Evolutionary conservation across 2,329 filamentous ascomycete genomes (phyloP).

Genomic region (Calonectria honghensis): DNA sequence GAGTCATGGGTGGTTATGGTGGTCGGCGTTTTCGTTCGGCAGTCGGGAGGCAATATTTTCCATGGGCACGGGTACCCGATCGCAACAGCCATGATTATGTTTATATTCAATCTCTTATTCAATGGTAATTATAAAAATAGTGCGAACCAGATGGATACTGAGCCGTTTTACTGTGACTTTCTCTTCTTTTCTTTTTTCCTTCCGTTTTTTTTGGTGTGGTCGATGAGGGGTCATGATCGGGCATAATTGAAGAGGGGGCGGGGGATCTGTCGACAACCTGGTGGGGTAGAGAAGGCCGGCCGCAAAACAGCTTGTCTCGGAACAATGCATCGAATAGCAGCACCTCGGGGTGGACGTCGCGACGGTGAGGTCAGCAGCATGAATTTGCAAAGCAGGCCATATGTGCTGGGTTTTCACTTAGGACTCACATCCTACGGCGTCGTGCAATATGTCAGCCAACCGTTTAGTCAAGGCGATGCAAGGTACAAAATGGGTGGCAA

Average conservation of each 20-base stretch:
- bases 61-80: conserved; percentile 16
- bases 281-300: conserved; percentile 10
- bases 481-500: conserved; percentile 24
- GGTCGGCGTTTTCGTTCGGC: conserved; percentile 22
- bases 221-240: conserved; percentile 1
- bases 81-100: neutral
- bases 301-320: neutral
- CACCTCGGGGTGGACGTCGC: neutral
- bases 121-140: conserved; percentile 35
- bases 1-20: conserved; percentile 21
- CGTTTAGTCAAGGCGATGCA: neutral
- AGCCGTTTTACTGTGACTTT: neutral
- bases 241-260: conserved; percentile 16
- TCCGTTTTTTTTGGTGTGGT: neutral
- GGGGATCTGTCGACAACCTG: conserved; percentile 1
- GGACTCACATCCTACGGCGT: neutral
- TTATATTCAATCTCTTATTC: conserved; percentile 17
- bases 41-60: neutral
- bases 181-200: too few species aligned
- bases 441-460: neutral
- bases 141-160: conserved; percentile 12
- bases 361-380: neutral
- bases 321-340: neutral
- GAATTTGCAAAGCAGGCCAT: neutral
- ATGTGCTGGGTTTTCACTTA: neutral